Percentiles rank a stretch among this genome's conserved stretches.
Conservation (phyloP, 768 basidiomycete genomes). For the Gloeophyllum trabeum region DNA sequence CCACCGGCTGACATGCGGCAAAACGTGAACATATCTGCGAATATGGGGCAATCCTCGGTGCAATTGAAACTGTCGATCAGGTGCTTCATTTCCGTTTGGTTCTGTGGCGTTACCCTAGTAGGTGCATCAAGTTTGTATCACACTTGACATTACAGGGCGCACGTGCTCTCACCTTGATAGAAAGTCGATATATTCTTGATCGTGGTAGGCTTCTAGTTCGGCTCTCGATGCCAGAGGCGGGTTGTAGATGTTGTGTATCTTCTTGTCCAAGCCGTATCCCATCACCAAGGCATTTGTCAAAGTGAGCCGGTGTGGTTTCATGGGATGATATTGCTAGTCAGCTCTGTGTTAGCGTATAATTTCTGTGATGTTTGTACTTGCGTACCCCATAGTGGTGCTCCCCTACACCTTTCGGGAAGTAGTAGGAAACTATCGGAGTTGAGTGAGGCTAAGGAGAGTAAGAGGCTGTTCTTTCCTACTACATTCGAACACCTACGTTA, state of each 20-base stretch:
- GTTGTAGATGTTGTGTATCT: conserved; percentile 86
- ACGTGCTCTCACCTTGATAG: conserved; percentile 53
- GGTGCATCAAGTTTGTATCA: background rate
- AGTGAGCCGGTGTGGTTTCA: conserved; percentile 97
- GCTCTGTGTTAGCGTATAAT: background rate
- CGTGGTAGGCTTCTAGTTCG: conserved; percentile 88
- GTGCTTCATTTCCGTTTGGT: conserved; percentile 55
- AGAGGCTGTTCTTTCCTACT: background rate
- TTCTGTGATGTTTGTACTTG: no score
- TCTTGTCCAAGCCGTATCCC: conserved; percentile 92
- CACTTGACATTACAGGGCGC: background rate
- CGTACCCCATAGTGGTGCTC: conserved; percentile 93
- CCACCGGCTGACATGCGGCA: conserved; percentile 91
- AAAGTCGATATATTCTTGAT: conserved; percentile 93
- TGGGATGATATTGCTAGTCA: conserved; percentile 92
- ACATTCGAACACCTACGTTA: conserved; percentile 40
- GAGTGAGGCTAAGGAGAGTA: conserved; percentile 50
- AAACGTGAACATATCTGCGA: conserved; percentile 90
- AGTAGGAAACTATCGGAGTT: conserved; percentile 89
- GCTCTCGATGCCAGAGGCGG: conserved; percentile 82
- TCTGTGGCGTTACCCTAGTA: conserved; percentile 73
- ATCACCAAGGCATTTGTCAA: conserved; percentile 92
- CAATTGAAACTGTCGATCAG: conserved; percentile 86
- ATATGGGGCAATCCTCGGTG: conserved; percentile 95
- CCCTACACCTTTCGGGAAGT: conserved; percentile 89